Base-by-base conservation (phyloP, 768 basidiomycete genomes). In the Panaeolus cyanescens region DNA sequence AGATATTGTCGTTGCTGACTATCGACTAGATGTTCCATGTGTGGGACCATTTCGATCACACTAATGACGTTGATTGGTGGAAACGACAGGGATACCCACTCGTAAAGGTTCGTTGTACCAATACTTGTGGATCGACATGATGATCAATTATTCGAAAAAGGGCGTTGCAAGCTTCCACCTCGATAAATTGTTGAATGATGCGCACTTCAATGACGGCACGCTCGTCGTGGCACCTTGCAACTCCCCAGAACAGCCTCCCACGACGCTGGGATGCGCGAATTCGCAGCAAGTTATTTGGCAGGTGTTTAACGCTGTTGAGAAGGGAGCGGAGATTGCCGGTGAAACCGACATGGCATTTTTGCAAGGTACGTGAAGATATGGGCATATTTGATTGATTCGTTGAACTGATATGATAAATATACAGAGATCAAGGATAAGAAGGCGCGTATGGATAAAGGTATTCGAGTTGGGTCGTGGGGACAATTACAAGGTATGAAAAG, bases 1-100 rank as follows among this genome's bases (percentile, higher is more conserved):
- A n/a, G n/a, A 42, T 5, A 8, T 39, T 3, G 37, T 39, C n/a
- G n/a, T 20, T 39, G 9, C 17, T 22, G 10, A 42, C 17, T 6
- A 9, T 57, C 56, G 32, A 25, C n/a, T 59, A 91, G 90, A 91
- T 90, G 89, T 63, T 89, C 28, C 89, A 91, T 64, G 86, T 86
- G 15, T 92, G 89, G 88, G 90, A 92, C 68, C 89, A 92, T 67
- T 91, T 90, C 67, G 90, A 92, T 65, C 83, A 86, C 68, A 87
- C 86, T 5, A 84, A 86, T 56, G 85, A 91, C 62, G 70, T 87
- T 4, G 71, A 75, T 4, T 92, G 90, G 90, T 91, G 84, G 82
- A 83, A 81, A 63, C 63, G 79, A 3, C 90, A 91, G 75, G 90
- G 90, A 4, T 92, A 86, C 82, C 90, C 91, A 0, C 77, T 92